Evolutionary conservation across 768 basidiomycete genomes (phyloP), one percentile per base, ranked within the genome.

Genomic region (Trametes cinnabarina): DNA sequence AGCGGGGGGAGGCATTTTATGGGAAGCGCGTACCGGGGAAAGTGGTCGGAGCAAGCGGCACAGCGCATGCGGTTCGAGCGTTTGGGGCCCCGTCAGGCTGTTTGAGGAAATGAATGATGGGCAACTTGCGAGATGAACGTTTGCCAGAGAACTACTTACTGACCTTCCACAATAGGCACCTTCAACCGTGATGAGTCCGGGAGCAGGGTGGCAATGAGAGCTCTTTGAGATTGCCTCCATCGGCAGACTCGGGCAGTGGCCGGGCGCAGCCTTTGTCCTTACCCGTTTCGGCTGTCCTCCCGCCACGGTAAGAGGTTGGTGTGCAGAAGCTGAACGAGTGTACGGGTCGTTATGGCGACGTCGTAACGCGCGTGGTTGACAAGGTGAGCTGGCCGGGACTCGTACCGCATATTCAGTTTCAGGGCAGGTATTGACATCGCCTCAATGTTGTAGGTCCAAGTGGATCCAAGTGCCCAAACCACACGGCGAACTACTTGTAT

Each of bases 1-100:
- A 54, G 66, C 55, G 57, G 52, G 58, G 58, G 56, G 63, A 53
- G 61, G 50, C 61, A 57, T 30, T 61, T 55, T 63, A 65, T 60
- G 67, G 65, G 60, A 66, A 62, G 51, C 47, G 39, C 51, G 65
- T 20, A 50, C 65, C 61, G 61, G 51, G 25, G 37, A 32, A 30
- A 50, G 37, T 47, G 59, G 59, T 55, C 59, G 59, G 59, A 64
- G 55, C 57, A 51, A 43, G 28, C 52, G 50, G 55, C 34, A 58
- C 26, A 14, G 51, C 34, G 41, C 55, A 58, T 54, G 61, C 55
- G 30, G 55, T 58, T 48, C 47, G 56, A 56, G 51, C 47, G 54
- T 62, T 58, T 59, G 57, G 58, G 41, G 54, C 50, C 47, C 48
- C 47, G 49, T 58, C 57, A 51, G 53, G 53, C 58, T 34, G 44